phyloP scores from a whole-genome alignment of 495 filamentous ascomycete species.

The Penicillium odoratum region DNA sequence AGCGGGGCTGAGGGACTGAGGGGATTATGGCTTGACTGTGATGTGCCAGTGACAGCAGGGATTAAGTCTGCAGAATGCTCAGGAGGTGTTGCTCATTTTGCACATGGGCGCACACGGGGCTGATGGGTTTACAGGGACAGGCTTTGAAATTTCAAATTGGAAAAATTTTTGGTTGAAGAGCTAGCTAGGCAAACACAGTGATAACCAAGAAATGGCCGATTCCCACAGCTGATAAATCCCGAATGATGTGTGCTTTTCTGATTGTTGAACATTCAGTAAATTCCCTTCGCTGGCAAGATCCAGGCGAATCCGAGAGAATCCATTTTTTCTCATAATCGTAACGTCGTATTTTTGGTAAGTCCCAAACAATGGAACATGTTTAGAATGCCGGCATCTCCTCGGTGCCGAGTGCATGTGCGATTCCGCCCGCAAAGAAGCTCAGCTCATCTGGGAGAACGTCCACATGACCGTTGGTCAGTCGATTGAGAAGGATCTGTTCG shows the following conservation, averaged over 20 bases:
- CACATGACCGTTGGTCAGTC: conserved; percentile 34
- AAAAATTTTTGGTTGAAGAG: conserved; percentile 14
- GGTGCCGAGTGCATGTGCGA: conserved; percentile 40
- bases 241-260: conserved; percentile 17
- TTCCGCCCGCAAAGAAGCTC: conserved; percentile 45
- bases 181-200: conserved; percentile 15
- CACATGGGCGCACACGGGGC: not conserved
- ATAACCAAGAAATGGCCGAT: not conserved
- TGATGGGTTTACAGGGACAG: not conserved
- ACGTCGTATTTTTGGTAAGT: conserved; percentile 10
- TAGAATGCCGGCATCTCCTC: conserved; percentile 23
- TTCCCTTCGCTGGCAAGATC: conserved; percentile 10
- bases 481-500: conserved; percentile 37
- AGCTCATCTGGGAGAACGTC: conserved; percentile 41
- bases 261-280: conserved; percentile 16
- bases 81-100: not conserved
- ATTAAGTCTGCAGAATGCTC: not conserved
- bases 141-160: conserved; percentile 7
- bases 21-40: not conserved
- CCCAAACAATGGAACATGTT: not conserved
- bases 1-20: not conserved
- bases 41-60: not conserved
- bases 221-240: conserved; percentile 12
- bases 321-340: conserved; percentile 17
- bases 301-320: conserved; percentile 13